phyloP scores from a whole-genome alignment of 2,329 filamentous ascomycete species.

The Trichoderma hamatum region DNA sequence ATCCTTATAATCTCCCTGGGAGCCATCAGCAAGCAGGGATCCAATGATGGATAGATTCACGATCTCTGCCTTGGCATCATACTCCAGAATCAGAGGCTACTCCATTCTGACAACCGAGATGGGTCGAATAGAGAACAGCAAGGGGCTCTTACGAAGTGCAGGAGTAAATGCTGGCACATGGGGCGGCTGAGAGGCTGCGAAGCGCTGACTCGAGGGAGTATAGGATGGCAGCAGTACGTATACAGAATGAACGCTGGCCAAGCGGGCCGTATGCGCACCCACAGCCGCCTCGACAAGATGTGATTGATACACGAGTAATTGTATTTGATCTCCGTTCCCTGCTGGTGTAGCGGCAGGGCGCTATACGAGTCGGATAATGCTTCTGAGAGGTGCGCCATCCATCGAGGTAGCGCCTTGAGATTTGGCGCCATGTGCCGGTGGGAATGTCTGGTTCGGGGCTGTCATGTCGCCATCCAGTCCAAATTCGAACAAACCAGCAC shows the following conservation, averaged over 20 bases:
- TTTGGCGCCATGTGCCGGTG: constrained; percentile 3
- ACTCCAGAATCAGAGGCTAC: background rate
- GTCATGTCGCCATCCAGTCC: constrained; percentile 6
- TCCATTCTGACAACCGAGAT: background rate
- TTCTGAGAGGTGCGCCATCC: background rate
- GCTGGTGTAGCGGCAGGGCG: background rate
- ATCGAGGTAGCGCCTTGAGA: constrained; percentile 9
- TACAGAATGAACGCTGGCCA: background rate
- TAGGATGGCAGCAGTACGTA: background rate
- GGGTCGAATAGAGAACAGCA: background rate
- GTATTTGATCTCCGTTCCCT: background rate
- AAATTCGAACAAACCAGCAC: background rate
- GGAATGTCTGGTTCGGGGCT: constrained; percentile 4
- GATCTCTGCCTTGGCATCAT: constrained; percentile 14
- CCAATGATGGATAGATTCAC: background rate
- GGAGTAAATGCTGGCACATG: background rate
- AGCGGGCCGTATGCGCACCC: constrained; percentile 2
- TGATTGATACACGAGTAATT: no score
- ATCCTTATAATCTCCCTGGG: constrained; percentile 1
- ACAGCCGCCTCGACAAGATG: constrained; percentile 3
- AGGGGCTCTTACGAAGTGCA: background rate
- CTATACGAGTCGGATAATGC: background rate
- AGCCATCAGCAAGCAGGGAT: background rate
- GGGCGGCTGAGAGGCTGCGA: background rate
- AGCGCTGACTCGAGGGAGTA: constrained; percentile 5